Evolutionary conservation across 2,329 filamentous ascomycete species (phyloP), one percentile per base, ranked within the genome.

Genomic region (Canariomyces notabilis): DNA sequence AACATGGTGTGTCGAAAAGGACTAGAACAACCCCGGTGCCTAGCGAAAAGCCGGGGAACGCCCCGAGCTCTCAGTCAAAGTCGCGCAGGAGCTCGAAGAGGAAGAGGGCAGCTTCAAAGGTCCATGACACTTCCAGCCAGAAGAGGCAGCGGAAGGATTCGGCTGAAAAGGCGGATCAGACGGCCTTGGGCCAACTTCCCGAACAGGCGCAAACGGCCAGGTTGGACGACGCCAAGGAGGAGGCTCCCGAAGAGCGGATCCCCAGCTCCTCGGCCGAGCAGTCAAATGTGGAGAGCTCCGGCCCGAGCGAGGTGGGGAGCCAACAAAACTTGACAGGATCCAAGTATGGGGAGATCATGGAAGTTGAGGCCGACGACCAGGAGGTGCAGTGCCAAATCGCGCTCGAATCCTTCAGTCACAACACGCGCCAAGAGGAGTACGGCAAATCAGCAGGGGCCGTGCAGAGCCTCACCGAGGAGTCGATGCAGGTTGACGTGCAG

Each of bases 381-480:
- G 57, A 61, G 18, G 57, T 64, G 26, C 60, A 63, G 42, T 61
- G 58, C 6, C 59, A 64, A 46, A 57, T 61, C 42, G 59, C 52
- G n/a, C 49, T 54, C 16, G 55, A 55, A 38, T 51, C 55, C 37
- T 49, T 38, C 44, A 60, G 50, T 46, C 54, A 44, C 16, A 58
- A 52, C 35, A 31, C 42, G 6, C 40, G 37, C 3, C 46, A 46
- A 40, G 57, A 54, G 45, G 44, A 45, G 21, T 37, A 49, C 26
- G 33, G 42, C 11, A 37, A 41, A 5, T 16, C 38, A 2, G 21
- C 16, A 6, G 34, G 23, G 11, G 26, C 21, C 2, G 18, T 20
- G 14, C 7, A 19, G 14, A 5, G 19, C 18, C 18, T 38, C 4
- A 16, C 16, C 3, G 45, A 48, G 16, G 49, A 50, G 15, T 12